Conservation (phyloP, 169 alveolate genomes). For the Eimeria falciformis region DNA sequence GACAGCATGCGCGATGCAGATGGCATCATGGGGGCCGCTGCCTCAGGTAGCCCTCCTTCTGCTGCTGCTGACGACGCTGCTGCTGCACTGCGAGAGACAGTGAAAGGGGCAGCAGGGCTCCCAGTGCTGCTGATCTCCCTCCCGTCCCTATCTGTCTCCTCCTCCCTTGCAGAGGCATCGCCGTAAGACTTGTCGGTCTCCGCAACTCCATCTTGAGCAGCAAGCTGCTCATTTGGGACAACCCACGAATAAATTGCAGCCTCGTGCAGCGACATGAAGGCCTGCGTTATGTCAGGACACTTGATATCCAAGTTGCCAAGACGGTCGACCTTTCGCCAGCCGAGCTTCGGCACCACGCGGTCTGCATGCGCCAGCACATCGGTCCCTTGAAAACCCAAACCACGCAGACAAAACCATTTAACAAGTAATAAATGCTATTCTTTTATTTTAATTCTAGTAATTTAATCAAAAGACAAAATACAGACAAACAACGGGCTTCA, state of each 20-base stretch:
- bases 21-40: not conserved
- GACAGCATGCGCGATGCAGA: too few relatives aligned
- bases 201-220: not conserved
- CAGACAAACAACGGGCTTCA: not conserved
- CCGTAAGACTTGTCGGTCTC: not conserved
- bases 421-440: not conserved
- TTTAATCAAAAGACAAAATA: not conserved
- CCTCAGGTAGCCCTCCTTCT: not conserved
- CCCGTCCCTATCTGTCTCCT: not conserved
- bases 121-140: not conserved
- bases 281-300: conserved; percentile 52
- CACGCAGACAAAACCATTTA: not conserved
- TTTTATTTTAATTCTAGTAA: not conserved
- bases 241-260: conserved; percentile 60
- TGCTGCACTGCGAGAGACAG: not conserved
- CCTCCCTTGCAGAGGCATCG: too few relatives aligned
- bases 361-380: conserved; percentile 84
- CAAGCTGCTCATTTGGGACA: not conserved
- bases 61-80: not conserved
- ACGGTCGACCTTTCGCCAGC: conserved; percentile 72
- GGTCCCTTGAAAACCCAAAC: conserved; percentile 72
- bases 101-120: not conserved
- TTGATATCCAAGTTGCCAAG: conserved; percentile 36
- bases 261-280: conserved; percentile 54
- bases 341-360: conserved; percentile 85